Base-by-base conservation (phyloP, 2,329 filamentous ascomycete genomes). In the Colletotrichum sp. region DNA sequence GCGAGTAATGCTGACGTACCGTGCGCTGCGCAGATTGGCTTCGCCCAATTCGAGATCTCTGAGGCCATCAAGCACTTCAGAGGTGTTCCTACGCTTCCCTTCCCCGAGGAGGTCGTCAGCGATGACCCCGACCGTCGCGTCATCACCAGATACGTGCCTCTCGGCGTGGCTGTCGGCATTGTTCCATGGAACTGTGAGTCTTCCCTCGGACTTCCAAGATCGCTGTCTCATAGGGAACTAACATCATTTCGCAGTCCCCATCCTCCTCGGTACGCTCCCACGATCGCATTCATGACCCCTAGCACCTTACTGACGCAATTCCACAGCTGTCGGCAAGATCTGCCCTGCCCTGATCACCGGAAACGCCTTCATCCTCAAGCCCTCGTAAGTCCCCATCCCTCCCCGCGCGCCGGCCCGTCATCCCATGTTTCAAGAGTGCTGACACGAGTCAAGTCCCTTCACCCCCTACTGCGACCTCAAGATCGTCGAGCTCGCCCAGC, bases 391-490 rank as follows among this genome's bases (percentile, higher is more conserved):
- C 15, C 15, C 10, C 36, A 12, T 18, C 7, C 6, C 43, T 7
- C n/a, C 16, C 32, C 25, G 43, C n/a, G 8, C 25, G 61, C 34
- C n/a, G 34, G 22, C 36, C 61, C 61, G n/a, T 64, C 61, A 16
- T 69, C 64, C 64, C 25, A 10, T n/a, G 13, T 25, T 28, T 25
- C 2, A n/a, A 22, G 10, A 28, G 28, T 8, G 22, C 71, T 76
- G 18, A 75, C 87, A 0, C 25, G 28, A 39, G 18, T 32, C 67
- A 32, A 75, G 70, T 28, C 89, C 89, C 0, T 91, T 89, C 80
- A 91, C 91, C 1, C 91, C 91, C 0, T 92, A 92, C 82, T 87
- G 85, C 4, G 84, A 84, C 10, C 84, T 94, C 55, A 93, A 93
- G 82, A 79, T 92, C 25, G 88, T 86, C 18, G 91, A 93, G 82